Conservation (phyloP, 2,329 filamentous ascomycete species). For the Lachnellula willkommii region DNA sequence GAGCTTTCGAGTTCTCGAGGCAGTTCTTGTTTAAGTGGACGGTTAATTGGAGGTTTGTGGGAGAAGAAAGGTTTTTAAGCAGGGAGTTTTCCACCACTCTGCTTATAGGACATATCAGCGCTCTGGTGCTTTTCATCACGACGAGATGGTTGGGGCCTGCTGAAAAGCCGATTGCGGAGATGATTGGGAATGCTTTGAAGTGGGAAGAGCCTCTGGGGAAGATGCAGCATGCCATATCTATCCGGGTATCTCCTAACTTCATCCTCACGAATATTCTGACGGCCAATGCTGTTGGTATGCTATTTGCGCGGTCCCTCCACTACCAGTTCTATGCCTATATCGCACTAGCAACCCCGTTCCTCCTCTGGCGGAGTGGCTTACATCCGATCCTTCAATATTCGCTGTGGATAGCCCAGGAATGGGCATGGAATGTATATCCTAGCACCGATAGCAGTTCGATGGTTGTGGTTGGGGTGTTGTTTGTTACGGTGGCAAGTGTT, state of each 20-base stretch:
- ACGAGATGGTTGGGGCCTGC: constrained; percentile 58
- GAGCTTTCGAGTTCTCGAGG: constrained; percentile 86
- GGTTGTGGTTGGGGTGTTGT: constrained; percentile 66
- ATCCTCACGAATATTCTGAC: constrained; percentile 58
- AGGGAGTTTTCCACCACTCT: constrained; percentile 53
- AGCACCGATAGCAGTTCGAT: constrained; percentile 59
- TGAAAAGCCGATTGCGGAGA: constrained; percentile 42
- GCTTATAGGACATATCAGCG: constrained; percentile 48
- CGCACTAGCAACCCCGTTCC: constrained; percentile 66
- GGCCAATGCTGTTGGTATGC: constrained; percentile 60
- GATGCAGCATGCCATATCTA: constrained; percentile 44
- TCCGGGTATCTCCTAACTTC: constrained; percentile 52
- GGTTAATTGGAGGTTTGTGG: constrained; percentile 96
- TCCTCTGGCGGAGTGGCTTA: constrained; percentile 61
- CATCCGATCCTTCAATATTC: constrained; percentile 53
- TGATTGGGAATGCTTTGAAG: constrained; percentile 32
- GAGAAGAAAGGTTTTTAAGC: constrained; percentile 75
- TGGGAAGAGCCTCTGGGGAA: constrained; percentile 32
- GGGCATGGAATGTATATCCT: constrained; percentile 70
- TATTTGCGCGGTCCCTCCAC: constrained; percentile 66
- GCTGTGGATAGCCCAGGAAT: constrained; percentile 62
- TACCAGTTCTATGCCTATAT: constrained; percentile 73
- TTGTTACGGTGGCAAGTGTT: constrained; percentile 50
- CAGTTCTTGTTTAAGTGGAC: constrained; percentile 98
- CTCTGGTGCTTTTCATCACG: constrained; percentile 51